Conservation (phyloP, 2,329 filamentous ascomycete genomes). For the Bipolaris gigantea region DNA sequence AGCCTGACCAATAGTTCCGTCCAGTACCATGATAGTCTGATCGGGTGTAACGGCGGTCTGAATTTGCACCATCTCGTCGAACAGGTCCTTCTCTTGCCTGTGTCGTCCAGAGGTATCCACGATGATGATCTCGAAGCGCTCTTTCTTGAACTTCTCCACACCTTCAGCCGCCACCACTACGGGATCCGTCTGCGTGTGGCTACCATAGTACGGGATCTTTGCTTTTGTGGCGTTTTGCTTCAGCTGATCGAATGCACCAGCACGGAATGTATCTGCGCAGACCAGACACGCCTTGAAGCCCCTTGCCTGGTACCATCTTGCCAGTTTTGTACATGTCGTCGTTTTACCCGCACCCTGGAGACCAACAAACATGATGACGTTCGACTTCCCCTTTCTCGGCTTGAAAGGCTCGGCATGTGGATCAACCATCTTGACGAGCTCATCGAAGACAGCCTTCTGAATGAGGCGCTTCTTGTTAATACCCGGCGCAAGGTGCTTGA, state of each 20-base stretch:
- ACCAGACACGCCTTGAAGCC: conserved; percentile 93
- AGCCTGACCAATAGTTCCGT: conserved; percentile 94
- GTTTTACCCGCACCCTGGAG: conserved; percentile 97
- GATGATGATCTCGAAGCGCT: conserved; percentile 96
- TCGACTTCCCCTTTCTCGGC: conserved; percentile 92
- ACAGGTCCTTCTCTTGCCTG: conserved; percentile 90
- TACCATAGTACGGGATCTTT: conserved; percentile 98
- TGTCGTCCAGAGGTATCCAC: conserved; percentile 96
- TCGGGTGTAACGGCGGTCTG: conserved; percentile 87
- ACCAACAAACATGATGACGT: conserved; percentile 99
- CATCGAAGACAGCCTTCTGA: conserved; percentile 96
- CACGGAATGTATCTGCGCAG: conserved; percentile 97
- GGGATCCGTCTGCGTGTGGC: conserved; percentile 92
- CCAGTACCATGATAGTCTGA: conserved; percentile 97
- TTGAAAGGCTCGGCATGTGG: conserved; percentile 95
- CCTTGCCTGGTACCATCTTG: conserved; percentile 88
- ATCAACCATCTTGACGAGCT: conserved; percentile 92
- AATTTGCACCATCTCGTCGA: conserved; percentile 97
- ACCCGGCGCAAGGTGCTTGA: conserved; percentile 85
- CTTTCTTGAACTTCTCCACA: conserved; percentile 99
- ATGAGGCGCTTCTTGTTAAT: conserved; percentile 99
- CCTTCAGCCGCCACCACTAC: conserved; percentile 91
- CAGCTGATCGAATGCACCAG: conserved; percentile 95
- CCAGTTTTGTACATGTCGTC: conserved; percentile 96
- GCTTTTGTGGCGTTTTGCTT: conserved; percentile 99